Base-by-base conservation (phyloP, 148 eudicot genomes). In the Fagopyrum esculentum region DNA sequence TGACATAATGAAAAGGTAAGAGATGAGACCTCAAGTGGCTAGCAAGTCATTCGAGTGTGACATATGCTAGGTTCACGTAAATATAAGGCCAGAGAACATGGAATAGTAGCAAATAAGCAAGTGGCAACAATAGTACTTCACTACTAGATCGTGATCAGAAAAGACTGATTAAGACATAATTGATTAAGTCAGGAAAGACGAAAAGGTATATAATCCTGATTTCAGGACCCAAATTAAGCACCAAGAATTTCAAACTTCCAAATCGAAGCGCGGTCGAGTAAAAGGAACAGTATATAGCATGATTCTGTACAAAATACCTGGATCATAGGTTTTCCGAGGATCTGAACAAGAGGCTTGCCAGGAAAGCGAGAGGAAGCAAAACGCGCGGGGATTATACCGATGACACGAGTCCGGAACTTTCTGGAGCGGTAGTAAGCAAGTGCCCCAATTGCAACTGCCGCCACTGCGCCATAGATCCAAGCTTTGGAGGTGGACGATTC, bases 251-350 rank as follows among this genome's bases (percentile, higher is more conserved):
- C 40, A 35, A 35, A 2, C 40, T 35, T 35, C 40, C 40, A 35
- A 35, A 35, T 55, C 60, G 60, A 22, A 55, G 15, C 6, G 56
- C 56, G 17, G 10, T 35, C n/a, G 5, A 13, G 56, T 2, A 51
- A 51, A 16, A 16, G 22, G 63, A 22, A 11, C 7, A 57, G 63
- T 6, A 22, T 1, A 22, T 12, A 15, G 2, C 22, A 8, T 57
- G 69, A 63, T 9, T 63, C 35, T 22, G 6, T 7, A 9, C 35
- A 1, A 26, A 66, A 5, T 19, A 89, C 96, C 89, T 91, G 97
- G 86, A 94, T 94, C 98, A 94, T 94, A 75, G 98, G 93, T 79
- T 94, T 94, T 75, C 97, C 97, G 71, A 91, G 98, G 77, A 94
- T 94, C 15, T 85, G 71, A 45, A 87, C 90, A n/a, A 94, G 93